Evolutionary conservation across 2,329 filamentous ascomycete genomes (phyloP).

Genomic region (Penicillium hordei): DNA sequence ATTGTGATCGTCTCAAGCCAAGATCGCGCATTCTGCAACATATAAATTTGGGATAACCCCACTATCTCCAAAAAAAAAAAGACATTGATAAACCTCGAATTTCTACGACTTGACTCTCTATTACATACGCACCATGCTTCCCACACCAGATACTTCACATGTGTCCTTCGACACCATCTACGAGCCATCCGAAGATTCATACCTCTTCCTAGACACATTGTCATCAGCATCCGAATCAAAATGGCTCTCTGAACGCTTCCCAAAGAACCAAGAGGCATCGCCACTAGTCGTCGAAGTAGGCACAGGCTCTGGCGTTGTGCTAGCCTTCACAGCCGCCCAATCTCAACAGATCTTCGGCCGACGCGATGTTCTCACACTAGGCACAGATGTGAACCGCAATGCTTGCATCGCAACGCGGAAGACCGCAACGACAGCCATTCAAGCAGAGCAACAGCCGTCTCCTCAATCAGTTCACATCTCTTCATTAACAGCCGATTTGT

Average conservation of each 20-base stretch:
- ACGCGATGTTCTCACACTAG: constrained; percentile 67
- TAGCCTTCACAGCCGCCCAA: constrained; percentile 81
- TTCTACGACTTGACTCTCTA: not conserved
- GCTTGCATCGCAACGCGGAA: constrained; percentile 73
- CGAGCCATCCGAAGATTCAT: constrained; percentile 95
- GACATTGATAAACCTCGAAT: not conserved
- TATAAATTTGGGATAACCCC: not conserved
- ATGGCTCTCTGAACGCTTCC: constrained; percentile 68
- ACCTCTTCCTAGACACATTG: constrained; percentile 86
- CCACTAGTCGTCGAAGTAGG: constrained; percentile 82
- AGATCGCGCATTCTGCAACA: not conserved
- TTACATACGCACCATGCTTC: constrained; percentile 65
- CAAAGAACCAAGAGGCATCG: constrained; percentile 18
- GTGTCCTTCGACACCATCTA: constrained; percentile 87
- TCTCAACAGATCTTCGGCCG: constrained; percentile 70
- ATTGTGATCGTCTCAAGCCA: not conserved
- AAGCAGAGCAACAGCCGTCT: constrained; percentile 27
- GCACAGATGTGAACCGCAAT: constrained; percentile 80
- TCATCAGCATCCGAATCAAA: constrained; percentile 66
- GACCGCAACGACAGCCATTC: constrained; percentile 61
- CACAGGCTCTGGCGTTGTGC: constrained; percentile 88
- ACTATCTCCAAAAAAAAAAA: constrained; percentile 1
- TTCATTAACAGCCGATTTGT: constrained; percentile 69
- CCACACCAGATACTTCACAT: constrained; percentile 90
- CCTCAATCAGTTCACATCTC: constrained; percentile 59